Conservation (phyloP, 768 basidiomycete genomes). For the Suillus paluster region DNA sequence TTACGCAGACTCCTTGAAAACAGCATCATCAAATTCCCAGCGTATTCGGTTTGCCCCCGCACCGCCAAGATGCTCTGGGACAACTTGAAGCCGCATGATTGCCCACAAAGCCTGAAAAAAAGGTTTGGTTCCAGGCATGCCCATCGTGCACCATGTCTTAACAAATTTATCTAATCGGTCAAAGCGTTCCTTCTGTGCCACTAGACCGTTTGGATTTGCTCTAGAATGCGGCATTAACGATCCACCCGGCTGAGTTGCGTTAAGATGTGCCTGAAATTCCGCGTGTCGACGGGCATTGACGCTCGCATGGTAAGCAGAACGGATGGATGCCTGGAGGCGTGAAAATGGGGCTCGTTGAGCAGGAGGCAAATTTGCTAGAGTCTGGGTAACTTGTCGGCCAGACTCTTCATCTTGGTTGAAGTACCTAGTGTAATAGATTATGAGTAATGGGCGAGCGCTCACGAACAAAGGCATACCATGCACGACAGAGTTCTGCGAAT, state of each 20-base stretch:
- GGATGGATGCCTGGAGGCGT: conserved; percentile 83
- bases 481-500: conserved; percentile 77
- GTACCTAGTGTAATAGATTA: conserved; percentile 57
- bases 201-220: conserved; percentile 60
- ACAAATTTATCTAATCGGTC: conserved; percentile 79
- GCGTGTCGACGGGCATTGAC: conserved; percentile 76
- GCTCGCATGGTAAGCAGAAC: conserved; percentile 83
- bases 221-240: conserved; percentile 79
- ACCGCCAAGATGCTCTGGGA: conserved; percentile 82
- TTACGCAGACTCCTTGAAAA: conserved; percentile 93
- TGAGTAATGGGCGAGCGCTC: conserved; percentile 16
- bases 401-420: conserved; percentile 81
- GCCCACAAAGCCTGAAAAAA: conserved; percentile 75
- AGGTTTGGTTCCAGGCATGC: conserved; percentile 88
- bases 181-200: conserved; percentile 78
- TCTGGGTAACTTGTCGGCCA: conserved; percentile 81
- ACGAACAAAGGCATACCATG: conserved; percentile 57
- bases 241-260: conserved; percentile 77
- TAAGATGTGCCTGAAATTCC: conserved; percentile 85
- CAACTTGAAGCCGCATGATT: conserved; percentile 76
- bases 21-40: conserved; percentile 95
- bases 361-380: conserved; percentile 75
- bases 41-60: conserved; percentile 73
- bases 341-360: conserved; percentile 88
- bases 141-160: conserved; percentile 81